A percentile compares a stretch with the other conserved stretches of the same genome.
These are phyloP conservation scores for Plasmodium fragile DNA, from an alignment of 169 alveolate species.

Conservation along the genomic window DNA sequence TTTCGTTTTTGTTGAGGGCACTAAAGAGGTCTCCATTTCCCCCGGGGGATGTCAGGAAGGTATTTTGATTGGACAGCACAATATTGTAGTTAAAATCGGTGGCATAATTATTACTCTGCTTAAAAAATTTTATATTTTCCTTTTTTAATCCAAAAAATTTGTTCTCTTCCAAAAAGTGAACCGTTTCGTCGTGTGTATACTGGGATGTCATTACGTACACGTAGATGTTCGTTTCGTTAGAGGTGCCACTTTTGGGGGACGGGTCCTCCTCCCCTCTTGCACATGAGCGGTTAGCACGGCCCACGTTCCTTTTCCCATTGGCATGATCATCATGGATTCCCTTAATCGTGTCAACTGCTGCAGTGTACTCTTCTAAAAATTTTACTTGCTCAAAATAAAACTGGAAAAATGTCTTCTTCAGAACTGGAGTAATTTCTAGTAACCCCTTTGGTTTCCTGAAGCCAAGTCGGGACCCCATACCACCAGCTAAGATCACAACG, in stretches of 20 bases:
- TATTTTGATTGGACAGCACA: conserved; percentile 14
- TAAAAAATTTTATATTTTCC: conserved; percentile 65
- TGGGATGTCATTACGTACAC: conserved; percentile 82
- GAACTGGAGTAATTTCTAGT: conserved; percentile 78
- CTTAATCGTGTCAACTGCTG: background rate
- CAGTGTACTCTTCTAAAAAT: conserved; percentile 55
- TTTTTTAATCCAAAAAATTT: conserved; percentile 78
- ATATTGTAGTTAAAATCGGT: conserved; percentile 49
- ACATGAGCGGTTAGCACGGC: background rate
- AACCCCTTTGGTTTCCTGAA: conserved; percentile 76
- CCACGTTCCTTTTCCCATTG: background rate
- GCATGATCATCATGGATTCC: background rate
- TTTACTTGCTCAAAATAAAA: conserved; percentile 78
- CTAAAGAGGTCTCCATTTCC: conserved; percentile 84
- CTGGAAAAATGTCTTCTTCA: conserved; percentile 81
- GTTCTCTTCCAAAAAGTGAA: conserved; percentile 71
- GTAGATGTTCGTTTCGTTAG: conserved; percentile 15
- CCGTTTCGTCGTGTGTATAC: conserved; percentile 77
- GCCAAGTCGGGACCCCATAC: conserved; percentile 81
- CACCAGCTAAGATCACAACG: conserved; percentile 84
- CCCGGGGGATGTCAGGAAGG: conserved; percentile 67
- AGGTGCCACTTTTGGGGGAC: background rate
- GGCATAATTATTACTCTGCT: conserved; percentile 74
- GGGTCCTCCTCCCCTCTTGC: background rate
- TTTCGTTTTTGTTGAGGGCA: conserved; percentile 71